phyloP scores from a whole-genome alignment of 2,329 filamentous ascomycete species.

The Fusarium ambrosium region DNA sequence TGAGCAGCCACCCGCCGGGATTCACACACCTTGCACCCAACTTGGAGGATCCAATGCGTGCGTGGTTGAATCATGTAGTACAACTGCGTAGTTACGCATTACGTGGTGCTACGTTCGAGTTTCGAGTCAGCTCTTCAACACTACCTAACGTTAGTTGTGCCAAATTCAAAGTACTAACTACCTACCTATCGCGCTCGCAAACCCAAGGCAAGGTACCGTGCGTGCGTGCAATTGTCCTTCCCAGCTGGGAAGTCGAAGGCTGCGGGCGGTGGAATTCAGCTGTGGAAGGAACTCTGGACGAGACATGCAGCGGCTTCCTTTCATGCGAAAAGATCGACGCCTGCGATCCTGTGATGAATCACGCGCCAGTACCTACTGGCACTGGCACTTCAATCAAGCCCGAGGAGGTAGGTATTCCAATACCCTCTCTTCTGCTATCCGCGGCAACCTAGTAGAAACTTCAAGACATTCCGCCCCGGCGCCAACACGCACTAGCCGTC shows the following conservation, averaged over 20 bases:
- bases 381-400: not conserved
- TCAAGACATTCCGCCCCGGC: constrained; percentile 19
- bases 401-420: not conserved
- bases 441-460: constrained; percentile 19
- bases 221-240: not conserved
- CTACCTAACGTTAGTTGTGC: not conserved
- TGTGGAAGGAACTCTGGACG: not conserved
- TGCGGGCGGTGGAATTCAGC: constrained; percentile 9
- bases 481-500: constrained; percentile 4
- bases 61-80: not conserved
- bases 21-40: constrained; percentile 1
- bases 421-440: not conserved
- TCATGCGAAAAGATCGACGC: constrained; percentile 12
- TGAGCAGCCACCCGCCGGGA: constrained; percentile 2
- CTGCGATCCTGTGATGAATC: constrained; percentile 30
- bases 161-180: not conserved
- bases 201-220: not conserved
- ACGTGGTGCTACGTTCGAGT: not conserved
- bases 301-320: constrained; percentile 12
- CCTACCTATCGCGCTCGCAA: not conserved
- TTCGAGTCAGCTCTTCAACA: not conserved
- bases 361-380: constrained; percentile 15
- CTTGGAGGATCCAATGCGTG: not conserved
- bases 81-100: not conserved
- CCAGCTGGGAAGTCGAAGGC: not conserved